A percentile compares a stretch with the other conserved stretches of the same genome.
phyloP scores from a whole-genome alignment of 78 protist genomes.

The Neovahlkampfia damariscottae region DNA sequence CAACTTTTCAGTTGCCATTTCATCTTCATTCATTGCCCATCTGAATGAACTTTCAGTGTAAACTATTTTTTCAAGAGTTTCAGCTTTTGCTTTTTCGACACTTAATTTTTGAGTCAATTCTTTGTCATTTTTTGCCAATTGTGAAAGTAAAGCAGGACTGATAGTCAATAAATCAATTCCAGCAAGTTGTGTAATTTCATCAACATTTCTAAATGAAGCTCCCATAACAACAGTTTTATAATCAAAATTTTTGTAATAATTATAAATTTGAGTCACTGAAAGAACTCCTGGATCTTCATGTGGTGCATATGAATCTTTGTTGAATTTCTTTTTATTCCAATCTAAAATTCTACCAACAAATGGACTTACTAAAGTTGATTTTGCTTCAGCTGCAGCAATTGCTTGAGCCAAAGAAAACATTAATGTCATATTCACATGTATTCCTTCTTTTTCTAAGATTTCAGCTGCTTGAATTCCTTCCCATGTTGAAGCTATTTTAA shows the following conservation, averaged over 20 bases:
- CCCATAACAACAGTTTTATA: conserved; percentile 90
- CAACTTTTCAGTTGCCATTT: conserved; percentile 88
- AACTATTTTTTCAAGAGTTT: conserved; percentile 24
- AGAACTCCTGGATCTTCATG: conserved; percentile 84
- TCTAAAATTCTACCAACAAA: conserved; percentile 92
- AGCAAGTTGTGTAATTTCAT: conserved; percentile 44
- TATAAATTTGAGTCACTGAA: conserved; percentile 63
- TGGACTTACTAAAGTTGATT: conserved; percentile 86
- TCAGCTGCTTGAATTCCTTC: conserved; percentile 90
- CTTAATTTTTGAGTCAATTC: background rate
- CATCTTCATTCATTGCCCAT: conserved; percentile 62
- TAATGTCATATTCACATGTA: conserved; percentile 89
- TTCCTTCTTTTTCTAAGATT: conserved; percentile 73
- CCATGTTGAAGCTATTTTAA: conserved; percentile 93
- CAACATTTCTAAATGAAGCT: conserved; percentile 81
- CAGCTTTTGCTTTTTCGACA: conserved; percentile 31
- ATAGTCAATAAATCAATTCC: conserved; percentile 60
- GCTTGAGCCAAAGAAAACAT: conserved; percentile 85
- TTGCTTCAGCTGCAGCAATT: conserved; percentile 79
- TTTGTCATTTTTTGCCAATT: conserved; percentile 12
- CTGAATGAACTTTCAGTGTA: conserved; percentile 53
- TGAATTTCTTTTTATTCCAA: conserved; percentile 52
- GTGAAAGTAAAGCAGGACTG: conserved; percentile 48
- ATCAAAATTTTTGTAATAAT: conserved; percentile 81
- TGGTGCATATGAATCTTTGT: conserved; percentile 26